phyloP scores from a whole-genome alignment of 495 filamentous ascomycete species.

The Lentithecium fluviatile region DNA sequence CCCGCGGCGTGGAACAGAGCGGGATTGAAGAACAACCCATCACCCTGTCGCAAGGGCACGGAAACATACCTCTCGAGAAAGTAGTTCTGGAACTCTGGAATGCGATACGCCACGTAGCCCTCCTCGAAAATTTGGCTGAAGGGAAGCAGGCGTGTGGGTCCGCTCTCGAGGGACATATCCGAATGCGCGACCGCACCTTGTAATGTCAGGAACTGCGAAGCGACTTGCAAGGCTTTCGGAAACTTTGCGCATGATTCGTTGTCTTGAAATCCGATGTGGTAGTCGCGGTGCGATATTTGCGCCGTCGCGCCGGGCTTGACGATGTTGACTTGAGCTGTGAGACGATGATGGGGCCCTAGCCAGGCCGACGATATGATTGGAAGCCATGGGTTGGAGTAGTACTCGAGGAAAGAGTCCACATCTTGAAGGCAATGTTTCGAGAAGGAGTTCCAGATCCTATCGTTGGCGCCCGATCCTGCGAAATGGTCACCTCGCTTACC shows the following conservation, averaged over 20 bases:
- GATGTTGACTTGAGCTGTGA: constrained; percentile 59
- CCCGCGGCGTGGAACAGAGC: constrained; percentile 59
- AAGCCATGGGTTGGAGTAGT: constrained; percentile 58
- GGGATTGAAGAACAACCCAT: constrained; percentile 59
- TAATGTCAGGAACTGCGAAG: constrained; percentile 53
- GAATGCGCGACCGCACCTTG: constrained; percentile 59
- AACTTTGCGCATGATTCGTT: constrained; percentile 40
- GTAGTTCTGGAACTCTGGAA: constrained; percentile 48
- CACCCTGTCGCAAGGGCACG: constrained; percentile 50
- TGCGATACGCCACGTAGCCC: constrained; percentile 54
- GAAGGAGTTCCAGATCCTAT: constrained; percentile 61
- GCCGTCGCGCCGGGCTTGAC: constrained; percentile 54
- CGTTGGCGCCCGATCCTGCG: constrained; percentile 49
- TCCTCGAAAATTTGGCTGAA: constrained; percentile 54
- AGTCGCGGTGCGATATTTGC: constrained; percentile 56
- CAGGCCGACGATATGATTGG: constrained; percentile 48
- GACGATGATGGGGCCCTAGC: constrained; percentile 54
- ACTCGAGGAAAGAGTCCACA: constrained; percentile 49
- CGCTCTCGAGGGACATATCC: constrained; percentile 54
- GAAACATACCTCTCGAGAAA: constrained; percentile 51
- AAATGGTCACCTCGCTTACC: constrained; percentile 55
- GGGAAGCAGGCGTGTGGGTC: constrained; percentile 55
- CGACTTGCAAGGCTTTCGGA: constrained; percentile 48
- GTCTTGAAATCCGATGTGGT: constrained; percentile 57
- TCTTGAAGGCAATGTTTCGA: constrained; percentile 52